A percentile compares a stretch with the other conserved stretches of the same genome.
These are phyloP conservation scores for Aspergillus bombycis DNA, from an alignment of 2,329 filamentous ascomycete species.

Conservation along the genomic window DNA sequence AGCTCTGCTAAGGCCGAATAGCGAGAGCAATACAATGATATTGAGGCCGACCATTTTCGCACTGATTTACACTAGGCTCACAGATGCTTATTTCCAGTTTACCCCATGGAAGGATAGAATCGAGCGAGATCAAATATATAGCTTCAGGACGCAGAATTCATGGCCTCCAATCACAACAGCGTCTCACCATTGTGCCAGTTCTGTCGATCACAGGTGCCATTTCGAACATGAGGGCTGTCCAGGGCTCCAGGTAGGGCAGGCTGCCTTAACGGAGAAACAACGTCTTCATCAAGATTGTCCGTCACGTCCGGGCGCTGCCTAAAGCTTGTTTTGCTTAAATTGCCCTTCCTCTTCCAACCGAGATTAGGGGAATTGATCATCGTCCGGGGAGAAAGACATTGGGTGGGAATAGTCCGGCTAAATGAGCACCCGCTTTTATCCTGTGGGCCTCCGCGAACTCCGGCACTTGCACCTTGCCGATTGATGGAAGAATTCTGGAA, in stretches of 20 bases:
- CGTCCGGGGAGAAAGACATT: not conserved
- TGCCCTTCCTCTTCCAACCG: not conserved
- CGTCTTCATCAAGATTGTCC: not conserved
- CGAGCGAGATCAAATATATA: not conserved
- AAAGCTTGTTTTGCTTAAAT: not conserved
- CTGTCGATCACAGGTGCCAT: not conserved
- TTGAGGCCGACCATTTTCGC: not conserved
- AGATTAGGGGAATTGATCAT: not conserved
- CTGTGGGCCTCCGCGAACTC: not conserved
- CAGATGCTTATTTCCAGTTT: not conserved
- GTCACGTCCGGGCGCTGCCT: not conserved
- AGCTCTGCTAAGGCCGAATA: conserved; percentile 3
- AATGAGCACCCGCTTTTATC: not conserved
- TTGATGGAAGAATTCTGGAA: not conserved
- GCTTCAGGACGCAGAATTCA: not conserved
- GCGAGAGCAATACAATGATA: not conserved
- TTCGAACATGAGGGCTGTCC: not conserved
- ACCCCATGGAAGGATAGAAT: not conserved
- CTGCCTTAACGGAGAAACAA: not conserved
- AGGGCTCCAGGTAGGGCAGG: not conserved
- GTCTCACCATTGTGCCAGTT: not conserved
- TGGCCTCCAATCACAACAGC: not conserved
- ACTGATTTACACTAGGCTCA: not conserved
- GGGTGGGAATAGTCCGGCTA: not conserved
- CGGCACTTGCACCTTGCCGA: not conserved